Base-by-base conservation (phyloP, 352 stramenopile genomes). In the Thraustochytrium striatum region DNA sequence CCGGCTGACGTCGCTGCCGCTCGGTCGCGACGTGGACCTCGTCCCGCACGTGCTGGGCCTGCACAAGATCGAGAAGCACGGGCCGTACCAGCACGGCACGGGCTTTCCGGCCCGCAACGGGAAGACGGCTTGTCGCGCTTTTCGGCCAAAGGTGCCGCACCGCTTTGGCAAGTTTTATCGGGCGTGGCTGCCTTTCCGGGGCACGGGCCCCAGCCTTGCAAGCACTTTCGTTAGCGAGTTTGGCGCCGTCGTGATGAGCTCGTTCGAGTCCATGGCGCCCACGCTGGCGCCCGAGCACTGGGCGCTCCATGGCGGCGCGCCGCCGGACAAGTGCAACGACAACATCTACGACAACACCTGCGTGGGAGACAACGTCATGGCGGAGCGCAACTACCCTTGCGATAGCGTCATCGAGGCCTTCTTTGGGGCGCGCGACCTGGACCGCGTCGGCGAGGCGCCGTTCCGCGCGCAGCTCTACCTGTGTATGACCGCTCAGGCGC, bases 361-460 rank as follows among this genome's bases (percentile, higher is more conserved):
- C 61, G 43, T 19, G 13, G 85, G 85, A 30, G 55, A 50, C n/a
- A 88, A 88, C 78, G 75, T 82, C 36, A 84, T 88, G 85, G 85
- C 85, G 44, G 59, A 87, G 72, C 43, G 82, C 25, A 89, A 89
- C 70, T 89, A 89, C 79, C 81, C 83, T 2, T 88, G 85, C 33
- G 84, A 87, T 33, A 84, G 43, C 61, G 53, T 85, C 39, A 84
- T 89, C 50, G 30, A 78, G n/a, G 41, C 61, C 2, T 88, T 85
- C 62, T 89, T 87, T 75, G 68, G 78, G 9, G 9, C 52, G 7
- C 25, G 32, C 5, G 3, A 81, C 38, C 36, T 72, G 19, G 70
- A 79, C 35, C 19, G 33, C 9, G 43, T 13, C 8, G 43, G 35
- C 1, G 59, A 69, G 43, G 59, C 39, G 9, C 36, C 32, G 41